Evolutionary conservation across 2,329 filamentous ascomycete species (phyloP).

Genomic region (Fonsecaea multimorphosa): DNA sequence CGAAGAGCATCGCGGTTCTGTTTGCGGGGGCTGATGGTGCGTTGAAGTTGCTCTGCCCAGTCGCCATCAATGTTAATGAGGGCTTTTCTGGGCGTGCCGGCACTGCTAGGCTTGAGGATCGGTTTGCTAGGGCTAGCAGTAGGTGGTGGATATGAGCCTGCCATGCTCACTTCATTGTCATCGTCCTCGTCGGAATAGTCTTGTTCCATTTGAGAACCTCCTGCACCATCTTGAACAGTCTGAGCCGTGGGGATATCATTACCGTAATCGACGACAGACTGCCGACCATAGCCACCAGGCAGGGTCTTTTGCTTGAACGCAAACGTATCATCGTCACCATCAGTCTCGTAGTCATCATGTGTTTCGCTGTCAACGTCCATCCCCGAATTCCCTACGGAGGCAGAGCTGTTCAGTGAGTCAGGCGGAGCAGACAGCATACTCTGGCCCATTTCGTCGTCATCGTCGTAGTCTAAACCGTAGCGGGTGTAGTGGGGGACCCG

Average conservation of each 20-base stretch:
- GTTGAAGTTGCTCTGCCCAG: slow-evolving; percentile 92
- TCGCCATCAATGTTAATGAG: slow-evolving; percentile 71
- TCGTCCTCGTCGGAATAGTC: slow-evolving; percentile 59
- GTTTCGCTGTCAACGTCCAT: slow-evolving; percentile 41
- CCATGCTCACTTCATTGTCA: slow-evolving; percentile 78
- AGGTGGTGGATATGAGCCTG: slow-evolving; percentile 76
- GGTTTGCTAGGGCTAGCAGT: slow-evolving; percentile 36
- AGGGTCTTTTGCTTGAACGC: slow-evolving; percentile 64
- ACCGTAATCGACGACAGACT: slow-evolving; percentile 62
- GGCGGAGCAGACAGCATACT: slow-evolving; percentile 59
- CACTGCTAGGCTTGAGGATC: slow-evolving; percentile 34
- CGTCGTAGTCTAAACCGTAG: slow-evolving; percentile 85
- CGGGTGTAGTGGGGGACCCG: slow-evolving; percentile 96
- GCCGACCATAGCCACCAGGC: slow-evolving; percentile 80
- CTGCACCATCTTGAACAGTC: slow-evolving; percentile 83
- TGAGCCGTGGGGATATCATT: slow-evolving; percentile 70
- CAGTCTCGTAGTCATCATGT: slow-evolving; percentile 39
- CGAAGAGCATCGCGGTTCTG: slow-evolving; percentile 77
- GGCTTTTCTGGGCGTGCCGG: slow-evolving; percentile 61
- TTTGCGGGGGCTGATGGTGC: slow-evolving; percentile 92
- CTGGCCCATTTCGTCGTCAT: slow-evolving; percentile 62
- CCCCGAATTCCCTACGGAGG: slow-evolving; percentile 29
- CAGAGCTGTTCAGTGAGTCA: slow-evolving; percentile 48
- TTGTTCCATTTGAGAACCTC: slow-evolving; percentile 69
- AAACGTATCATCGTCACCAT: slow-evolving; percentile 61